phyloP scores from a whole-genome alignment of 306 rosid species.

The Abrus pulchellus region DNA sequence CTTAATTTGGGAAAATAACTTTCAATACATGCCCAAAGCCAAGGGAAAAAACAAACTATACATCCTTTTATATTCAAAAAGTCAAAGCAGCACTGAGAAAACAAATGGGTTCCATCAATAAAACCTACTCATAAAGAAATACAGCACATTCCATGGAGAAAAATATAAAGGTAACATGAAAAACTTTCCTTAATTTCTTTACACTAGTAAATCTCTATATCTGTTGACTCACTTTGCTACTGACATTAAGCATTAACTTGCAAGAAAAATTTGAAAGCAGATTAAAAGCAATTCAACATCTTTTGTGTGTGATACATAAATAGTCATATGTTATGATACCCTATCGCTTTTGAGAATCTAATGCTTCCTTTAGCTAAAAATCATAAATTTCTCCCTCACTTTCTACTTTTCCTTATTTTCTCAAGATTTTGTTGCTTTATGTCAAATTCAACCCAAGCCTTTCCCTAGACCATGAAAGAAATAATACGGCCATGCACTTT shows the following conservation, averaged over 20 bases:
- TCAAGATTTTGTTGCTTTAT: constrained; percentile 13
- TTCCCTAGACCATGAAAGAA: constrained; percentile 1
- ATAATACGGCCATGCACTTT: constrained; percentile 9
- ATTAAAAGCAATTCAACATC: constrained; percentile 24
- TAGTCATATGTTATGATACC: constrained; percentile 16
- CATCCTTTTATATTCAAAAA: neutral
- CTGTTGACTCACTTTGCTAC: neutral
- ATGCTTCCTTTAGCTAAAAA: neutral
- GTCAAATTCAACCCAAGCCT: constrained; percentile 1
- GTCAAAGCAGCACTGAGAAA: neutral
- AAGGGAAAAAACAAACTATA: constrained; percentile 18
- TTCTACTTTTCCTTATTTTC: neutral
- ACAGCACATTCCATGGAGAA: neutral
- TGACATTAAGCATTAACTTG: constrained; percentile 45
- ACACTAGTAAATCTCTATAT: constrained; percentile 1
- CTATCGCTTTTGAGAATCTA: neutral
- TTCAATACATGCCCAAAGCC: constrained; percentile 24
- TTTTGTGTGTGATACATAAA: constrained; percentile 4
- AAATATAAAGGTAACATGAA: constrained; percentile 7
- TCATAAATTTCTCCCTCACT: constrained; percentile 4
- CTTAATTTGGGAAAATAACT: constrained; percentile 12
- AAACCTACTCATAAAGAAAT: constrained; percentile 40
- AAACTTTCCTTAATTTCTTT: neutral
- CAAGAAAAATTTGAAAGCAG: constrained; percentile 10
- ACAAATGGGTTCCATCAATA: neutral